Conservation (phyloP, 306 rosid genomes). For the Prunus padus region DNA sequence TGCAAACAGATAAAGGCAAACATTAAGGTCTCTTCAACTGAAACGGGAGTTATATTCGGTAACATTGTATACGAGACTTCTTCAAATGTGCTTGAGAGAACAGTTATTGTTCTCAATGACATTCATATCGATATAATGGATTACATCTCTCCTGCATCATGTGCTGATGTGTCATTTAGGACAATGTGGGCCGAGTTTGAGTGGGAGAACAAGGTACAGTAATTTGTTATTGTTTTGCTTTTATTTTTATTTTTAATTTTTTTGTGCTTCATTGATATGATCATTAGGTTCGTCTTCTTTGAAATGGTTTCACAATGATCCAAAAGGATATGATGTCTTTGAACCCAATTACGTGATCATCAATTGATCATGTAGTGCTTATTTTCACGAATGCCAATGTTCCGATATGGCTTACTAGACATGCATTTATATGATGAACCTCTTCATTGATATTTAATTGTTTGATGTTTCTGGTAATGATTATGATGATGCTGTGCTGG, state of each 20-base stretch:
- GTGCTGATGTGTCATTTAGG: slow-evolving; percentile 89
- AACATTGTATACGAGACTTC: slow-evolving; percentile 94
- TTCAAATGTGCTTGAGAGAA: slow-evolving; percentile 89
- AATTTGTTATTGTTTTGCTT: not conserved
- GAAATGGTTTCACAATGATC: not conserved
- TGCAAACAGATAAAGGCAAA: slow-evolving; percentile 96
- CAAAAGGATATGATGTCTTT: not conserved
- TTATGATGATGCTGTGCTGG: not conserved
- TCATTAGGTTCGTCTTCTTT: not conserved
- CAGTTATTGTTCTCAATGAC: slow-evolving; percentile 92
- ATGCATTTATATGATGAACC: not conserved
- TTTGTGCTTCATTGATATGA: not conserved
- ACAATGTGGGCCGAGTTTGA: slow-evolving; percentile 99
- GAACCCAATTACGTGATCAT: not conserved
- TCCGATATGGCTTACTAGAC: not conserved
- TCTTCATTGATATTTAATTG: not conserved
- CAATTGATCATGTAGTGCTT: not conserved
- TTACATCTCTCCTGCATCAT: slow-evolving; percentile 94
- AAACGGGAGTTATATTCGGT: slow-evolving; percentile 95
- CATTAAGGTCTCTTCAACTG: slow-evolving; percentile 97
- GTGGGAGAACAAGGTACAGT: slow-evolving; percentile 96
- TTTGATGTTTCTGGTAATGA: not conserved
- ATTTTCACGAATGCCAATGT: not conserved
- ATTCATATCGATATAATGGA: slow-evolving; percentile 99
- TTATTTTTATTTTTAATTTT: not conserved